Base-by-base conservation (phyloP, 768 basidiomycete species). In the Brasilioporus rufonigricans region DNA sequence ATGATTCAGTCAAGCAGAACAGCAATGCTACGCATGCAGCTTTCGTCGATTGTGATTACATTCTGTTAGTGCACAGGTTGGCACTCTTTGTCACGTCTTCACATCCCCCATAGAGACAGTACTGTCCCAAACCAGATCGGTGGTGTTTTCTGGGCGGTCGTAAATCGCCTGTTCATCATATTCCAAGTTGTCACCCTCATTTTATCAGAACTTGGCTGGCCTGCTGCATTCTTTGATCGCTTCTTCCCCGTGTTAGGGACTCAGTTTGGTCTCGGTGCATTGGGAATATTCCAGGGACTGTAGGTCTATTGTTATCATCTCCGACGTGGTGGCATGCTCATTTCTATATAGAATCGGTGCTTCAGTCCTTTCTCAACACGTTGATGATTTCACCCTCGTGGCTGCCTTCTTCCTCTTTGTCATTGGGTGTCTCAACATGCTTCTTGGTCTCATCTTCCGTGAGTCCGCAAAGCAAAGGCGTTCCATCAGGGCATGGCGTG, bases 71-170 rank as follows among this genome's bases (percentile, higher is more conserved):
- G 50, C 52, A 27, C 14, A n/a, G n/a, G 31, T 43, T 7, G 27
- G 44, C 39, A 46, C 41, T 21, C 44, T 8, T 10, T 36, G 26
- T 53, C 49, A 49, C 21, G 21, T 41, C 44, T 57, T 52, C 52
- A 82, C 54, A 18, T 36, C 13, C 29, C n/a, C 46, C 46, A 74
- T 59, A 87, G 83, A 54, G 63, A 70, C 45, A 90, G 86, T 70
- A 91, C 91, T 3, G 91, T 97, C 5, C 93, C 93, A 5, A 91
- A 92, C 71, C 93, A 96, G 69, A 81, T 90, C 29, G 93, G 90
- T 19, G 93, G 93, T 26, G 81, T 83, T 10, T 96, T 97, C 74
- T 97, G 93, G 90, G 89, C 91, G 5, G 85, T 96, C 57, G 75
- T 95, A 58, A 91, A 92, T 71, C 80, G 91, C 56, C 79, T 96